Evolutionary conservation across 192 early-diverging fungal species (phyloP), one percentile per base, ranked within the genome.

Genomic region (Backusella westeae): DNA sequence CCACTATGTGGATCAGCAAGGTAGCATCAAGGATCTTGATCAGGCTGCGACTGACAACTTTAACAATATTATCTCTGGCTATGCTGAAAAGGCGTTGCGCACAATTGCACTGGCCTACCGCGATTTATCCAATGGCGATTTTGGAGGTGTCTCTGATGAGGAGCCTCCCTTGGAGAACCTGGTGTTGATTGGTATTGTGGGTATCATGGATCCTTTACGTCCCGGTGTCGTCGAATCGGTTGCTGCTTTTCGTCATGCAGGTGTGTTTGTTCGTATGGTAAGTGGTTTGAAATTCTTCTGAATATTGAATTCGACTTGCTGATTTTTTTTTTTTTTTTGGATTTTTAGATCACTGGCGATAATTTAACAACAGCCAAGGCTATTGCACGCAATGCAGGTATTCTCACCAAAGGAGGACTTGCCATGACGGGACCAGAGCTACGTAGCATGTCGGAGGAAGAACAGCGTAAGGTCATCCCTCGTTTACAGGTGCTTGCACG

Each of bases 151-250:
- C 41, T 80, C 81, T 63, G 90, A 92, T 12, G 90, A 89, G 3
- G 78, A 88, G 12, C 74, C 87, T 8, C 90, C 89, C 38, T 72
- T 85, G 59, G 26, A 81, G 9, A 82, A 88, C 65, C 78, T 94
- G 0, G 75, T 91, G 34, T 89, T 88, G 74, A 79, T 94, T 39
- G 92, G 91, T 42, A 85, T 97, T 12, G 87, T 95, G 49, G 96
- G 96, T 68, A 96, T 97, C 75, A 84, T 91, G 84, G 96, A 97
- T 83, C 96, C 95, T 34, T 88, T 96, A 7, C 90, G 96, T 53
- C 90, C 91, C 12, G 92, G 88, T 68, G 94, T 95, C 15, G 83
- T 88, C 0, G 86, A 92, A 77, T 90, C 93, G 52, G 94, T 97
- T 26, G 80, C 83, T 17, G 79, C 80, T 59, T 97, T 95, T 81